Evolutionary conservation across 2,329 filamentous ascomycete species (phyloP).

Genomic region (Alternaria triticina): DNA sequence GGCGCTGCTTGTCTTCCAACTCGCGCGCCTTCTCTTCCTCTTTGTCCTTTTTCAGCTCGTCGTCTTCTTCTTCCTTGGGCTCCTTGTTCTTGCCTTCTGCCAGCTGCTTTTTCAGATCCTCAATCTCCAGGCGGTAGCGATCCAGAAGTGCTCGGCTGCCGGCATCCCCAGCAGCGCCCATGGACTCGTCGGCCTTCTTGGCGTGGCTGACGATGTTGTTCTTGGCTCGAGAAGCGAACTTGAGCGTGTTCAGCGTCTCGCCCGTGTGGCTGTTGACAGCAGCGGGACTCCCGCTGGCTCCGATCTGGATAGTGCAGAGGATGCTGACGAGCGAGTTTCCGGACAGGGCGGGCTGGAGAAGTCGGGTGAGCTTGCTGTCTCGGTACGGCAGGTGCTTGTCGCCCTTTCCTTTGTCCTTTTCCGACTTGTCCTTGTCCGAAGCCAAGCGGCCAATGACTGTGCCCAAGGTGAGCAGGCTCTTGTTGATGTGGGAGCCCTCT

Average conservation of each 20-base stretch:
- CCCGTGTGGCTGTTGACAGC: constrained; percentile 75
- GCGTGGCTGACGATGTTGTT: constrained; percentile 98
- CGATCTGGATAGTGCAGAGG: constrained; percentile 92
- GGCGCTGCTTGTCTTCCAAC: constrained; percentile 78
- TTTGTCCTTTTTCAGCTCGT: constrained; percentile 65
- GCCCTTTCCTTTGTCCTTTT: constrained; percentile 77
- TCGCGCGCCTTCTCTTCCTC: constrained; percentile 72
- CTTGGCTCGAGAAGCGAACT: constrained; percentile 95
- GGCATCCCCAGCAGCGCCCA: constrained; percentile 77
- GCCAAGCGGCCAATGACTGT: constrained; percentile 95
- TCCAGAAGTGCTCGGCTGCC: constrained; percentile 87
- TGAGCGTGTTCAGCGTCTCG: constrained; percentile 94
- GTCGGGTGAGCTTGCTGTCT: constrained; percentile 93
- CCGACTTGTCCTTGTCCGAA: constrained; percentile 77
- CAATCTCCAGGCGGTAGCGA: constrained; percentile 91
- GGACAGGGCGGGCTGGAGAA: constrained; percentile 90
- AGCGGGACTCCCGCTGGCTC: constrained; percentile 74
- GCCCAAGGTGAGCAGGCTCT: constrained; percentile 91
- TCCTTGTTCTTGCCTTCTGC: constrained; percentile 70
- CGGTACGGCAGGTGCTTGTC: constrained; percentile 96
- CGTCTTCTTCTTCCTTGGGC: constrained; percentile 63
- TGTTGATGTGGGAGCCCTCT: constrained; percentile 98
- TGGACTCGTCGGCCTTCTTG: constrained; percentile 89
- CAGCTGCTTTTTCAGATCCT: constrained; percentile 78
- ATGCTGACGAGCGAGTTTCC: constrained; percentile 96